Base-by-base conservation (phyloP, 139 green algal species). In the Picochlorum costavermella region DNA sequence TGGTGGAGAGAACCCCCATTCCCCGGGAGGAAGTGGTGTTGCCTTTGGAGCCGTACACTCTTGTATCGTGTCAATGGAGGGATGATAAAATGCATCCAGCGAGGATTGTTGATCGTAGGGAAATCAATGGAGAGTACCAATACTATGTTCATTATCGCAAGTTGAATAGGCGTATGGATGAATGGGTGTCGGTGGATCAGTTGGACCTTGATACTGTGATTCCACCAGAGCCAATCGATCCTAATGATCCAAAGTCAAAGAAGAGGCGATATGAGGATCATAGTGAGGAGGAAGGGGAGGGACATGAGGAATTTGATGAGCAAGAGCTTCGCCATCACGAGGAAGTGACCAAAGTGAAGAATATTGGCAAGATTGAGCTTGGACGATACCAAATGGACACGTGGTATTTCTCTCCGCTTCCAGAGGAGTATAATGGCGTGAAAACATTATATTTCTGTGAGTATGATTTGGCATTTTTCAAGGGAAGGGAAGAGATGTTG, bases 291-390 rank as follows among this genome's bases (percentile, higher is more conserved):
- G 81, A 95, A 61, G 71, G 65, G 6, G 71, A 78, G 59, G 65
- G 65, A 8, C 90, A 98, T 68, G 86, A 80, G 17, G 86, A 95
- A 48, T 97, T 97, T 80, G 92, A 98, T 73, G 72, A 81, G 6
- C 82, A 84, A 29, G 71, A 73, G 60, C 77, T 96, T 49, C 59
- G 81, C 1, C 91, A 99, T 75, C 93, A 99, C 76, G 93, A 98
- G 80, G 93, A 99, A 84, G 96, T 95, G 74, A 98, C 93, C 45
- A 99, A 98, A 82, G 83, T 96, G 14, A 96, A 97, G 73, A 98
- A 97, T 76, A 89, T 98, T 53, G 83, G 92, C 44, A 65, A 43
- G 23, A 94, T 98, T 43, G 92, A 98, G 86, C 80, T 98, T 64
- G 93, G 93, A 14, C 80, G 75, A 37, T 86, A 92, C 60, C 74